Evolutionary conservation across 1,284 basidiomycete genomes (phyloP).

Genomic region (Malassezia psittaci): DNA sequence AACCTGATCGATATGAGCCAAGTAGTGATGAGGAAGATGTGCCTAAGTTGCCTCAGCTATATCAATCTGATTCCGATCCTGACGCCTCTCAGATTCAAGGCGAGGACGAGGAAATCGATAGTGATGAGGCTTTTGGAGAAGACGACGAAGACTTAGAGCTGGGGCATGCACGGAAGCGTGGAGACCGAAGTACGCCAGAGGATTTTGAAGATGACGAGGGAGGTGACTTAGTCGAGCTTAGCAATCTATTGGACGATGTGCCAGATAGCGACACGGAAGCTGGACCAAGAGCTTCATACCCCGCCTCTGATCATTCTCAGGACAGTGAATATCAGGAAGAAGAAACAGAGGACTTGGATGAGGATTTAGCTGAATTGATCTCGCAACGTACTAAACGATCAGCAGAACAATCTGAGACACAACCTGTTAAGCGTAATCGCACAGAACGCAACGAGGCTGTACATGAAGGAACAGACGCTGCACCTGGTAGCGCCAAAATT

Average conservation of each 20-base stretch:
- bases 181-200: constrained; percentile 13
- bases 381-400: constrained; percentile 1
- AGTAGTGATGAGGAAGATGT: neutral
- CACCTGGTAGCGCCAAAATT: constrained; percentile 20
- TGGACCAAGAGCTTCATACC: neutral
- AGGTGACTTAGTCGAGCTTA: constrained; percentile 36
- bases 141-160: constrained; percentile 36
- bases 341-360: constrained; percentile 11
- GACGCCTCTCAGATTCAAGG: constrained; percentile 27
- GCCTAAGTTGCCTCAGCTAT: constrained; percentile 24
- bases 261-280: constrained; percentile 20
- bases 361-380: constrained; percentile 12
- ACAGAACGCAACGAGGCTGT: constrained; percentile 66
- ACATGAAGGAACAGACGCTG: constrained; percentile 55
- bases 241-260: constrained; percentile 35
- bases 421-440: constrained; percentile 52
- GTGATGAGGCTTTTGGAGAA: constrained; percentile 44
- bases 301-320: constrained; percentile 1
- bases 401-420: neutral
- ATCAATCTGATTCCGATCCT: constrained; percentile 26
- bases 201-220: constrained; percentile 30
- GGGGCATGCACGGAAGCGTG: neutral
- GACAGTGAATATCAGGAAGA: constrained; percentile 13
- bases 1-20: neutral
- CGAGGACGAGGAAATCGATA: constrained; percentile 45